These are phyloP conservation scores for Alternaria novae-zelandiae DNA, from an alignment of 2,329 filamentous ascomycete species.

Conservation along the genomic window DNA sequence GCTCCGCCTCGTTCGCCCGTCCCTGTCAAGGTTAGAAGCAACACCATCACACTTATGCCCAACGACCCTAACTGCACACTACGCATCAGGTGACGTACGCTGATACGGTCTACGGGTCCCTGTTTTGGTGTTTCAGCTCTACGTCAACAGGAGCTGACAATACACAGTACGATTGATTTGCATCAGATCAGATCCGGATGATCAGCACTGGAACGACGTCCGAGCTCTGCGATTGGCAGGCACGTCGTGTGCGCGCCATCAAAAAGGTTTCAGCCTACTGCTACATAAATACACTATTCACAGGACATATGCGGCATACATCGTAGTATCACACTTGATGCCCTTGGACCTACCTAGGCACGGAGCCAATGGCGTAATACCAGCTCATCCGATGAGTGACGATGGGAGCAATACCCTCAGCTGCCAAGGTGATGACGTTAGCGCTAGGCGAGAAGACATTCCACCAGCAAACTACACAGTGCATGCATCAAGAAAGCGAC, in stretches of 20 bases:
- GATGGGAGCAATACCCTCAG: background rate
- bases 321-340: background rate
- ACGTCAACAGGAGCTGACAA: background rate
- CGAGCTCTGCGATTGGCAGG: background rate
- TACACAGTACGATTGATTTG: background rate
- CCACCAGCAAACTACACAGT: background rate
- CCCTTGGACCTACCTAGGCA: background rate
- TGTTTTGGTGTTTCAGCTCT: background rate
- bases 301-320: background rate
- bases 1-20: conserved; percentile 1
- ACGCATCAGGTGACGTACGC: background rate
- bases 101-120: background rate
- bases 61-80: background rate
- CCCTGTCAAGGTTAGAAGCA: background rate
- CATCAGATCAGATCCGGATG: background rate
- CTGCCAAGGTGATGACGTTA: background rate
- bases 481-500: background rate
- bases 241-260: background rate
- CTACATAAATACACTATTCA: background rate
- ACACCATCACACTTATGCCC: background rate
- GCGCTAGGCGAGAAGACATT: background rate
- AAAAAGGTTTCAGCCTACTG: background rate
- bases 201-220: background rate
- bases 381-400: background rate
- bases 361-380: background rate